Evolutionary conservation across 2,329 filamentous ascomycete genomes (phyloP), one percentile per base, ranked within the genome.

Genomic region (Colletotrichum aenigma): DNA sequence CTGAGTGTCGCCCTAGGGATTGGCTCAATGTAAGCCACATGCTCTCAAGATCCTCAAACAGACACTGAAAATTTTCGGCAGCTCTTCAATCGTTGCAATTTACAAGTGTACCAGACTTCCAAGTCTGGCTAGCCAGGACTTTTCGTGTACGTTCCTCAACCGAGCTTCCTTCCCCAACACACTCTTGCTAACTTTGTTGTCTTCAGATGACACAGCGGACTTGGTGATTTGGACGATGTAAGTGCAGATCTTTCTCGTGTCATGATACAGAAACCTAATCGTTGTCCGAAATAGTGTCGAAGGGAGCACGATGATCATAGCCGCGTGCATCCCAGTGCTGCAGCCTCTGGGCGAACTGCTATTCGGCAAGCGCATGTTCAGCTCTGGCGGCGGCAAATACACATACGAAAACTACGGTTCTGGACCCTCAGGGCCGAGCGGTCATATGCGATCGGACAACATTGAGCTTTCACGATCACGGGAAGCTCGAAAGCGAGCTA

Each of bases 201-300:
- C 2, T 21, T 9, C 62, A 83, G 80, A 81, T 61, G 82, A 83
- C 24, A 87, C 85, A 5, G 83, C 83, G 0, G 85, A 87, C n/a
- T 80, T 88, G 6, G 81, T 87, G 2, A 83, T 88, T 32, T 89
- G 87, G 87, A 88, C 87, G 7, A 82, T 83, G 86, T 87, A 82
- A 81, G 79, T 66, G 13, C 13, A 15, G 1, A 15, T 36, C 34
- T 36, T 1, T 34, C 1, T 34, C 32, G 32, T 34, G 32, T 34
- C 6, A 34, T 34, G 32, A 34, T 34, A 7, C 32, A 34, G 32
- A 34, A 34, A 34, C 13, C 32, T 34, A 0, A 34, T 34, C 0
- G 32, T 34, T 34, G 32, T 34, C 32, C 32, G 32, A 34, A 34
- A 34, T 15, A 84, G 83, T 7, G 78, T 84, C 75, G 83, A 85